Percentiles rank a stretch among this genome's conserved stretches.
Conservation (phyloP, 1,139 yeast species). For the Saccharomyces uvarum region DNA sequence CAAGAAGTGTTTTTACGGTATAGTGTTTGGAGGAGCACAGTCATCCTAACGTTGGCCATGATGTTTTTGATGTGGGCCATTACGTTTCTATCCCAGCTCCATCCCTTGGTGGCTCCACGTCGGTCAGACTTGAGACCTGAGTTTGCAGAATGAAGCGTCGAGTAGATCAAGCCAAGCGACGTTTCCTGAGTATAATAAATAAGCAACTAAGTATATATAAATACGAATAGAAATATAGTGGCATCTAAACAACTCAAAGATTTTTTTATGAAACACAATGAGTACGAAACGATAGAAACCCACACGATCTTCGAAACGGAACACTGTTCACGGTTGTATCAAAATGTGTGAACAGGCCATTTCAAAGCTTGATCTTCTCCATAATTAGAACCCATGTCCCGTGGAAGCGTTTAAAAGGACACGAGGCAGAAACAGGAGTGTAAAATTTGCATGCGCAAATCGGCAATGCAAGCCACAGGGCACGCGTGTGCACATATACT, state of each 20-base stretch:
- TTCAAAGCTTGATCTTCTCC: constrained; percentile 59
- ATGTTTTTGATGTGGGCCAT: constrained; percentile 94
- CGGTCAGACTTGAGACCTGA: constrained; percentile 79
- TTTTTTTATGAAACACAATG: not conserved
- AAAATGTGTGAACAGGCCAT: constrained; percentile 18
- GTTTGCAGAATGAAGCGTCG: constrained; percentile 32
- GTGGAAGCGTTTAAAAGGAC: constrained; percentile 38
- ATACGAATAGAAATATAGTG: constrained; percentile 2
- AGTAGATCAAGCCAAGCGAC: not conserved
- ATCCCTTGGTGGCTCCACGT: constrained; percentile 75
- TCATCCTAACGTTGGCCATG: constrained; percentile 75
- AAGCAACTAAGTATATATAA: not conserved
- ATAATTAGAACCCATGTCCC: constrained; percentile 57
- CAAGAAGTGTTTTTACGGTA: constrained; percentile 3
- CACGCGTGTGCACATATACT: not conserved
- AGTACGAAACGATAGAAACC: constrained; percentile 1
- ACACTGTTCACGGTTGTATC: constrained; percentile 22
- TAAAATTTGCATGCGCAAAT: not conserved
- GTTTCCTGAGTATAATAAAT: not conserved
- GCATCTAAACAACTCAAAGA: constrained; percentile 4
- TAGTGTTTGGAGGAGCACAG: constrained; percentile 86
- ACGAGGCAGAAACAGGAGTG: constrained; percentile 73
- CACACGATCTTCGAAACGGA: constrained; percentile 24
- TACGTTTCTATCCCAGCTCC: constrained; percentile 66
- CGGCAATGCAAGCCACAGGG: not conserved